A percentile compares a stretch with the other conserved stretches of the same genome.
These are phyloP conservation scores for Candida anglica DNA, from an alignment of 805 yeast species.

Conservation along the genomic window DNA sequence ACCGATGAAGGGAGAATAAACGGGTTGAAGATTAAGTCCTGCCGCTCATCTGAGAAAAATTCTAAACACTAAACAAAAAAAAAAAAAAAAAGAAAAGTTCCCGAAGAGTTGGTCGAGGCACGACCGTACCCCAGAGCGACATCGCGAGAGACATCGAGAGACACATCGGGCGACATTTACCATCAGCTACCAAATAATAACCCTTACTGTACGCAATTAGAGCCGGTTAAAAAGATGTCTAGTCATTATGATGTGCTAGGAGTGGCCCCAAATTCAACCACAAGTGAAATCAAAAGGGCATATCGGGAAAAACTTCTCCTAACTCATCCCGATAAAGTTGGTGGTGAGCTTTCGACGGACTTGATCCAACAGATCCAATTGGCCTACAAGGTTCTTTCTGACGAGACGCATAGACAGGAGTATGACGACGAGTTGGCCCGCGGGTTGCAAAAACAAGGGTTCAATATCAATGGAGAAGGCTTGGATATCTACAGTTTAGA, in stretches of 20 bases:
- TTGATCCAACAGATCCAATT: slow-evolving; percentile 45
- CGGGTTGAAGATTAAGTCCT: neutral
- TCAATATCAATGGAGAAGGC: slow-evolving; percentile 55
- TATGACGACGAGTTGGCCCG: slow-evolving; percentile 50
- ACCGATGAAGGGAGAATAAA: neutral
- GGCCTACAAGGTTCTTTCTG: slow-evolving; percentile 60
- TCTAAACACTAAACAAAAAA: slow-evolving; percentile 1
- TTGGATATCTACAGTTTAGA: slow-evolving; percentile 65
- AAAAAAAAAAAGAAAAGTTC: slow-evolving; percentile 3
- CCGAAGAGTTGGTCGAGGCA: neutral
- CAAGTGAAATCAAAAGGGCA: slow-evolving; percentile 51
- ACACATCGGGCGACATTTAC: too few relatives aligned
- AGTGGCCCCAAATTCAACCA: slow-evolving; percentile 34
- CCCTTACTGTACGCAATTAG: too few relatives aligned
- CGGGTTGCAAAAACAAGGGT: slow-evolving; percentile 32
- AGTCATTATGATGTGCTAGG: slow-evolving; percentile 64
- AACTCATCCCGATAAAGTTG: slow-evolving; percentile 76
- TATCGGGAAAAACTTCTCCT: slow-evolving; percentile 57
- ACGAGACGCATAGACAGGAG: slow-evolving; percentile 31
- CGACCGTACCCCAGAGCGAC: too few relatives aligned
- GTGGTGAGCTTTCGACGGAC: neutral
- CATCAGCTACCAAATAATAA: too few relatives aligned
- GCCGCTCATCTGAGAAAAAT: neutral
- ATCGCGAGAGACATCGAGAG: too few relatives aligned
- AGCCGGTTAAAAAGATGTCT: too few relatives aligned